Conservation (phyloP, 176 grass and related monocot species). For the Hordeum vulgare region MorexV3_pseudomolecules_assembly NC_058524.1:11242984-11243483, state of each 20-base stretch:
- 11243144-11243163: background rate
- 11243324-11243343: background rate
- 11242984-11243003: background rate
- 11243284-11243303: background rate
- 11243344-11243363: background rate
- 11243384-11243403: background rate
- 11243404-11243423: conserved; percentile 3
- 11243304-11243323: background rate
- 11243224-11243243: background rate
- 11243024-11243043: background rate
- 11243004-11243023: background rate
- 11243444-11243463: background rate
- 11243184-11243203: background rate
- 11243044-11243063: background rate
- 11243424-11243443: background rate
- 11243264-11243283: background rate
- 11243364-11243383: background rate
- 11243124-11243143: background rate
- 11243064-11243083: background rate
- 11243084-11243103: background rate
- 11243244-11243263: background rate
- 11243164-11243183: background rate
- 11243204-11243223: conserved; percentile 1
- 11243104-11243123: background rate
- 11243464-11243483: background rate